phyloP scores from a whole-genome alignment of 1,284 basidiomycete genomes.

The Uromyces viciae-fabae region DNA sequence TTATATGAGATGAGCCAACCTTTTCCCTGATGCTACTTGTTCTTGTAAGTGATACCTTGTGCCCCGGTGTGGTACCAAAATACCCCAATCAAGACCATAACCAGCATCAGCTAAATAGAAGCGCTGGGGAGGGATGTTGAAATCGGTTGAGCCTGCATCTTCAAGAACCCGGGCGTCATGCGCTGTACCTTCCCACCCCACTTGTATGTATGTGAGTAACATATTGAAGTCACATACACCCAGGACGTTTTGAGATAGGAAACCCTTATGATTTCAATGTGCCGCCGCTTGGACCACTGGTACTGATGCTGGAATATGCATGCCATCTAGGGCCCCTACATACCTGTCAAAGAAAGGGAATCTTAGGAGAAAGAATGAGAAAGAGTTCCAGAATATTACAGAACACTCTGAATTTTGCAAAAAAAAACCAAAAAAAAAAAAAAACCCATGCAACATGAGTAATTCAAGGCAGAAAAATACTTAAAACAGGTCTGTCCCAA shows the following conservation, averaged over 20 bases:
- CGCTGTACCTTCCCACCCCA: slow-evolving; percentile 56
- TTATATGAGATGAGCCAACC: too few relatives aligned
- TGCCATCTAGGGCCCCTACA: slow-evolving; percentile 58
- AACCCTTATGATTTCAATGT: slow-evolving; percentile 55
- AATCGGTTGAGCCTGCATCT: slow-evolving; percentile 50
- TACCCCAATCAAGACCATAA: slow-evolving; percentile 52
- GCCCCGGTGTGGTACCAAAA: slow-evolving; percentile 51
- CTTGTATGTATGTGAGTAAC: slow-evolving; percentile 54
- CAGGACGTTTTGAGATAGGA: slow-evolving; percentile 55
- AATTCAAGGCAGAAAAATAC: too few relatives aligned
- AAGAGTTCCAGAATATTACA: too few relatives aligned
- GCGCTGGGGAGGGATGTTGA: slow-evolving; percentile 53
- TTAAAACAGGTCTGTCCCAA: too few relatives aligned
- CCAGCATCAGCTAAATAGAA: slow-evolving; percentile 58
- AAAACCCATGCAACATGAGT: too few relatives aligned
- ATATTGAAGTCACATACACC: slow-evolving; percentile 53
- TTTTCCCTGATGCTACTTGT: too few relatives aligned
- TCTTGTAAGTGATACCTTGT: slow-evolving; percentile 49
- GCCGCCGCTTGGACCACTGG: slow-evolving; percentile 49
- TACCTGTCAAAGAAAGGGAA: slow-evolving; percentile 56
- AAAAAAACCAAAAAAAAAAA: too few relatives aligned
- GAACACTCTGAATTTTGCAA: too few relatives aligned
- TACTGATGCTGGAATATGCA: slow-evolving; percentile 54
- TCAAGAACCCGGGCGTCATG: slow-evolving; percentile 54
- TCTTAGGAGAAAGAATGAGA: too few relatives aligned